Conservation (phyloP, 495 filamentous ascomycete genomes). For the Penicillium canariense region DNA sequence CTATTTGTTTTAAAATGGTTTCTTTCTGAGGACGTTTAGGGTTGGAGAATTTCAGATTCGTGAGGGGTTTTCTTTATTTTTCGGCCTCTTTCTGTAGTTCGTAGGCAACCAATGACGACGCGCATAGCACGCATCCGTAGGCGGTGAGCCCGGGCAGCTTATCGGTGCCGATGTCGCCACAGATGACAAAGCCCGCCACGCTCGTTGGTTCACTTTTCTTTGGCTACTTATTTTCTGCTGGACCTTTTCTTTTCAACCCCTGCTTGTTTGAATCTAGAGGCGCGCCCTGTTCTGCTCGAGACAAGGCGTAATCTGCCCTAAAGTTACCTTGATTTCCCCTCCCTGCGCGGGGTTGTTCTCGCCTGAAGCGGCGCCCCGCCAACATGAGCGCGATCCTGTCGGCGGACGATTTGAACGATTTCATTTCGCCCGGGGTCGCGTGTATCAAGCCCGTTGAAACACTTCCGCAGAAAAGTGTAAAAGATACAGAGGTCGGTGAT, state of each 20-base stretch:
- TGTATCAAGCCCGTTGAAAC: slow-evolving; percentile 98
- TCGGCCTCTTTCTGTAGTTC: neutral
- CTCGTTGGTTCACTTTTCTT: slow-evolving; percentile 18
- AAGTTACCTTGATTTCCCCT: neutral
- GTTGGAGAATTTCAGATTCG: no score
- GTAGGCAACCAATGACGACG: slow-evolving; percentile 12
- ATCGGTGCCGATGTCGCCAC: slow-evolving; percentile 41
- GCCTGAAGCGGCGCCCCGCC: slow-evolving; percentile 23
- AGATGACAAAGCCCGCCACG: slow-evolving; percentile 37
- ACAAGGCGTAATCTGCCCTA: neutral
- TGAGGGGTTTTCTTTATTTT: no score
- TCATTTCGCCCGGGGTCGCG: slow-evolving; percentile 94
- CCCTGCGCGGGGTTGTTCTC: slow-evolving; percentile 8
- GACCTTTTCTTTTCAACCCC: neutral
- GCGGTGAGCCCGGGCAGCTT: slow-evolving; percentile 32
- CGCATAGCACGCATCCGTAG: slow-evolving; percentile 3
- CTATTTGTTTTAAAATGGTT: no score
- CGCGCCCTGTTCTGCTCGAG: neutral
- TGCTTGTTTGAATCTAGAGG: neutral
- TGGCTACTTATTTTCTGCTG: neutral
- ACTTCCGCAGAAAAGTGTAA: slow-evolving; percentile 57
- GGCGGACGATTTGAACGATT: slow-evolving; percentile 95
- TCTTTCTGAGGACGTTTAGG: no score
- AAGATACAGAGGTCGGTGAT: slow-evolving; percentile 34
- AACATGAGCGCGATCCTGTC: slow-evolving; percentile 95